Evolutionary conservation across 169 alveolate genomes (phyloP).

Genomic region (Eimeria praecox): DNA sequence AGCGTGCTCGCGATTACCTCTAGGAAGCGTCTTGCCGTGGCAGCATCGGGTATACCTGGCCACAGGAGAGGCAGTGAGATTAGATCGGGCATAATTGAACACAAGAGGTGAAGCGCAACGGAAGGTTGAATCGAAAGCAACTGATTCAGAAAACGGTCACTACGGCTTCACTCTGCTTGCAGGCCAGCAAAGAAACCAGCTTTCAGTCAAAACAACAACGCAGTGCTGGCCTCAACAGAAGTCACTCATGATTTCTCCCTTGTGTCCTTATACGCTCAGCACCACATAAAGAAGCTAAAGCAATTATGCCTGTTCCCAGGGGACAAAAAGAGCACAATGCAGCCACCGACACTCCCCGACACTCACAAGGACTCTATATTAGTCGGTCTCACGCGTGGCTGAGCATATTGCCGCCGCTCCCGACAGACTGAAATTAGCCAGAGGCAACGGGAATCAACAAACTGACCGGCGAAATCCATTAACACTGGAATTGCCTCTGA

Average conservation of each 20-base stretch:
- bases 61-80: background rate
- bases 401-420: background rate
- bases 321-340: background rate
- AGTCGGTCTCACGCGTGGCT: background rate
- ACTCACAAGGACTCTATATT: background rate
- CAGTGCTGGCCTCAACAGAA: background rate
- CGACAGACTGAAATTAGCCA: background rate
- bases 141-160: background rate
- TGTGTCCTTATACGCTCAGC: background rate
- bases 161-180: background rate
- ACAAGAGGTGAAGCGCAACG: no score
- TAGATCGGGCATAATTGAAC: background rate
- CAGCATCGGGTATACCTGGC: conserved; percentile 43
- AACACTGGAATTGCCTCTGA: conserved; percentile 55
- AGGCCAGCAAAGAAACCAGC: background rate
- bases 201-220: background rate
- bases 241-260: no score
- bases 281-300: background rate
- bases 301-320: background rate
- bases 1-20: background rate
- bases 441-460: background rate
- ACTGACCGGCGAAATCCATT: conserved; percentile 53
- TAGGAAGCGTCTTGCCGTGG: conserved; percentile 27
- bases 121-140: no score
- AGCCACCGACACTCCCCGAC: background rate